phyloP scores from a whole-genome alignment of 2,329 filamentous ascomycete genomes.

The Scortechinia acanthostroma region DNA sequence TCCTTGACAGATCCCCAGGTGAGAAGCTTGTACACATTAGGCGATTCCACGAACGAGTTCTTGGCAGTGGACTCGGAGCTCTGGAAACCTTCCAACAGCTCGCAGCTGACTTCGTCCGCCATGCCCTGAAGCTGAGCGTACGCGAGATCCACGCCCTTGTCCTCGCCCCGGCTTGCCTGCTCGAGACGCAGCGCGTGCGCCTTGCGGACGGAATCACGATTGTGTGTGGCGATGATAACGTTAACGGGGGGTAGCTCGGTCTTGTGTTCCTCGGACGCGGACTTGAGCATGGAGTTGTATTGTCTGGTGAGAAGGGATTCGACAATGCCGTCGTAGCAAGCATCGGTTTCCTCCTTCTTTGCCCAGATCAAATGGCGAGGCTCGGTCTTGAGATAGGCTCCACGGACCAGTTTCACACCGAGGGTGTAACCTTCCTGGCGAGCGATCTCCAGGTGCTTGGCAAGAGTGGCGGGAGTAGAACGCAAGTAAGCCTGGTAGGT shows the following conservation, averaged over 20 bases:
- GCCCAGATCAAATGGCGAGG: conserved; percentile 65
- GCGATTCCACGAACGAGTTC: conserved; percentile 7
- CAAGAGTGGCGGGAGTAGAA: conserved; percentile 45
- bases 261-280: conserved; percentile 23
- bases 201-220: conserved; percentile 61
- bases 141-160: conserved; percentile 31
- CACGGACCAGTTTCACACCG: conserved; percentile 70
- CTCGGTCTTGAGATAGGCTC: conserved; percentile 67
- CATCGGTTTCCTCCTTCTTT: conserved; percentile 65
- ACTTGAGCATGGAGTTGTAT: conserved; percentile 46
- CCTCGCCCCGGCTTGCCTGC: conserved; percentile 28
- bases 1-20: conserved; percentile 69
- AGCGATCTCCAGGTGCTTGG: conserved; percentile 51
- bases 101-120: conserved; percentile 83
- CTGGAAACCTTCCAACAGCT: conserved; percentile 26
- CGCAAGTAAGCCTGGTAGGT: conserved; percentile 77
- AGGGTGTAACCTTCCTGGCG: conserved; percentile 53
- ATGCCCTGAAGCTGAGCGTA: conserved; percentile 88
- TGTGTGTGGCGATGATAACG: conserved; percentile 78
- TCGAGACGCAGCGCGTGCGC: conserved; percentile 38
- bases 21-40: conserved; percentile 56
- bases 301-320: conserved; percentile 57
- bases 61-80: conserved; percentile 3
- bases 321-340: conserved; percentile 66
- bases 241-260: conserved; percentile 45